phyloP scores from a whole-genome alignment of 202 grass and related monocot genomes.

The Eragrostis tef region DNA sequence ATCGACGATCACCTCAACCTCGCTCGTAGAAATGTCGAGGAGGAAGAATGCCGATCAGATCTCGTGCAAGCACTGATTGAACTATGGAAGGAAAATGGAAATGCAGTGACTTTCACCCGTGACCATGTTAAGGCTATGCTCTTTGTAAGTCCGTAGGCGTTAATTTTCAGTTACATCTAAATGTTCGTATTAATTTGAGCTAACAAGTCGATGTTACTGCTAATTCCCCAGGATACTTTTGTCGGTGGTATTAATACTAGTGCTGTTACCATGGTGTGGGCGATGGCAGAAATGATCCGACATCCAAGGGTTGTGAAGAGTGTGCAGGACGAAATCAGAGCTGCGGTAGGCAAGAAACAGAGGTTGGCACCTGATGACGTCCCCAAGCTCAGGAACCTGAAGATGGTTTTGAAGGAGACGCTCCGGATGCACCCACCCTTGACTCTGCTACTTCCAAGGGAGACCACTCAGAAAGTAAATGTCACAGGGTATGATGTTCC shows the following conservation, averaged over 20 bases:
- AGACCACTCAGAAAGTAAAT: constrained; percentile 16
- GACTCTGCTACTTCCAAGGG: constrained; percentile 41
- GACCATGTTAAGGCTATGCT: constrained; percentile 50
- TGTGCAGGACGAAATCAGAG: constrained; percentile 53
- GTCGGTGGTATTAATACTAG: constrained; percentile 37
- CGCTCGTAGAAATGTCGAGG: not conserved
- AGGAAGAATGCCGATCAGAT: not conserved
- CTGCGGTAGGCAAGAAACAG: constrained; percentile 24
- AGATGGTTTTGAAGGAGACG: constrained; percentile 54
- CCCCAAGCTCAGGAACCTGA: constrained; percentile 42
- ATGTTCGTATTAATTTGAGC: not conserved
- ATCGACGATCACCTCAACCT: constrained; percentile 31
- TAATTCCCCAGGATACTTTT: constrained; percentile 40
- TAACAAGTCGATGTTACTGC: not conserved
- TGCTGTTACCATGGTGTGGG: constrained; percentile 43
- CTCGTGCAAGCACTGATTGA: constrained; percentile 44
- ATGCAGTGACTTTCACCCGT: constrained; percentile 14
- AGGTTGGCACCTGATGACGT: constrained; percentile 35
- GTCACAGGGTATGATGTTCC: constrained; percentile 45
- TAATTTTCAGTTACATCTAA: not conserved
- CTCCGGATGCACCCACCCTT: constrained; percentile 43
- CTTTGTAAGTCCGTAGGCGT: not conserved
- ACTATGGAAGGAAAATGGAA: not conserved
- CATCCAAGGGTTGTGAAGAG: constrained; percentile 38
- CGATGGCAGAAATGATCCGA: constrained; percentile 58